phyloP scores from a whole-genome alignment of 2,329 filamentous ascomycete species.

The Sordariomycetes sp. region DNA sequence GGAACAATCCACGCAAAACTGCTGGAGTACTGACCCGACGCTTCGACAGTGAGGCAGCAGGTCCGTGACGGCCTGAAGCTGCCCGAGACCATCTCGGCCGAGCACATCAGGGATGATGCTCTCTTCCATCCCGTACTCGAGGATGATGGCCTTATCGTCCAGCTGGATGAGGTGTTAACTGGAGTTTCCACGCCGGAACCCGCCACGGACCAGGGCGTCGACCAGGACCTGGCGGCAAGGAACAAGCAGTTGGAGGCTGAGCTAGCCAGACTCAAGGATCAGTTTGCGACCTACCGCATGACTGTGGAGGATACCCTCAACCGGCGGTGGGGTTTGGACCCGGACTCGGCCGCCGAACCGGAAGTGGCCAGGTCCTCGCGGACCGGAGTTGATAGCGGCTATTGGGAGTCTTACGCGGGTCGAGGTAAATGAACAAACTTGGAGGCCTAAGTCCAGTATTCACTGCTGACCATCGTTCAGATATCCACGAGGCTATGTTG shows the following conservation, averaged over 20 bases:
- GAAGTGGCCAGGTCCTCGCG: not conserved
- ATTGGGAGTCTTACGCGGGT: conserved; percentile 49
- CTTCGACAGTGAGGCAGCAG: conserved; percentile 28
- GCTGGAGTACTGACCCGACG: not conserved
- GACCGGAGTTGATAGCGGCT: conserved; percentile 11
- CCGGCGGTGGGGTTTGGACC: conserved; percentile 39
- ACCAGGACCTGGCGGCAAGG: conserved; percentile 27
- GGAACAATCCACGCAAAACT: too few relatives aligned
- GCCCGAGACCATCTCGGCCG: conserved; percentile 44
- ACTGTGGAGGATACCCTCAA: conserved; percentile 55
- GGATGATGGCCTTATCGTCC: conserved; percentile 81
- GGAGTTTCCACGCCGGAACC: conserved; percentile 25
- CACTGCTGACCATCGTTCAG: conserved; percentile 27
- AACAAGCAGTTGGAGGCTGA: conserved; percentile 47
- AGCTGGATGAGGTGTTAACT: conserved; percentile 60
- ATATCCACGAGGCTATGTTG: conserved; percentile 92
- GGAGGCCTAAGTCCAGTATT: not conserved
- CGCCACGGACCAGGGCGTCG: conserved; percentile 8
- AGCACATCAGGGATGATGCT: conserved; percentile 60
- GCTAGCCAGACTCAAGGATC: conserved; percentile 41
- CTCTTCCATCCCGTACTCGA: conserved; percentile 76
- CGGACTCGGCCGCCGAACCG: not conserved
- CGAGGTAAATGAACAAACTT: conserved; percentile 31
- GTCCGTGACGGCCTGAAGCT: conserved; percentile 29
- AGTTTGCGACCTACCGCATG: conserved; percentile 52